Evolutionary conservation across 2,329 filamentous ascomycete genomes (phyloP).

Genomic region (Colletotrichum gloeosporioides): DNA sequence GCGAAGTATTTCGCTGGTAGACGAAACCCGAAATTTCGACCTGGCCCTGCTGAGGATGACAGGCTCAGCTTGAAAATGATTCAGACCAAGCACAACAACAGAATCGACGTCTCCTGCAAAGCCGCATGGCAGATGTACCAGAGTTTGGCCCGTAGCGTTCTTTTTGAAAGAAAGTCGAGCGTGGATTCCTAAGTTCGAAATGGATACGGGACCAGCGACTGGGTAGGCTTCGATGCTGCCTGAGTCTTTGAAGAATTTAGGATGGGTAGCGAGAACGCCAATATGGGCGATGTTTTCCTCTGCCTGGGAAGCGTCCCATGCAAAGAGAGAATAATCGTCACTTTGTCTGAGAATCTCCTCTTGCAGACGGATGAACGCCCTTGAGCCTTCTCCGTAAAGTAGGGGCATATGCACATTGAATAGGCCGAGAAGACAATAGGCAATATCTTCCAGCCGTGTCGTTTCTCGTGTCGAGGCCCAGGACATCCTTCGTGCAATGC

Average conservation of each 20-base stretch:
- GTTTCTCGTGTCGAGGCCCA: slow-evolving; percentile 30
- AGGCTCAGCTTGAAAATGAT: not conserved
- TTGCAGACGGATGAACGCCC: slow-evolving; percentile 27
- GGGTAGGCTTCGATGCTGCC: not conserved
- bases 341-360: slow-evolving; percentile 8
- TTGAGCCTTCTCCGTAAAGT: slow-evolving; percentile 31
- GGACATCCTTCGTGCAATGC: slow-evolving; percentile 32
- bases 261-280: not conserved
- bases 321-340: not conserved
- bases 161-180: not conserved
- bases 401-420: slow-evolving; percentile 32
- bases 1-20: not conserved
- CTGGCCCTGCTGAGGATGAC: not conserved
- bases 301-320: not conserved
- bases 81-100: not conserved
- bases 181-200: not conserved
- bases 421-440: slow-evolving; percentile 33
- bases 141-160: fast-evolving
- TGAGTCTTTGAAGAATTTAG: fast-evolving
- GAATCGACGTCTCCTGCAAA: not conserved
- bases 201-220: fast-evolving
- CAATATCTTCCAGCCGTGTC: slow-evolving; percentile 27
- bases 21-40: not conserved
- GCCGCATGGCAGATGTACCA: not conserved
- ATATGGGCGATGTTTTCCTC: fast-evolving